Evolutionary conservation across 129 eudicot genomes (phyloP), one percentile per base, ranked within the genome.

Genomic region (Flaveria trinervia): DNA sequence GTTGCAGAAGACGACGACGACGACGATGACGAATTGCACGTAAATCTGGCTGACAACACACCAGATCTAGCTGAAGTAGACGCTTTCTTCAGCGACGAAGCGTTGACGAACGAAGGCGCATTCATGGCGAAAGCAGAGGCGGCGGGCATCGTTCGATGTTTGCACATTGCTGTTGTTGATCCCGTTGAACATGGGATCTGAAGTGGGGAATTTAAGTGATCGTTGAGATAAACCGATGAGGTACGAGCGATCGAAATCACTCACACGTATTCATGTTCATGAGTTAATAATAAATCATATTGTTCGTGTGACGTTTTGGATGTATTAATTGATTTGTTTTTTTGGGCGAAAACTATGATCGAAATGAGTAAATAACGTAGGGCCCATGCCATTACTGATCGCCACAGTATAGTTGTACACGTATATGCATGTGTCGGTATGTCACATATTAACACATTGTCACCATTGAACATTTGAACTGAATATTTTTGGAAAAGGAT

Each of bases 71-170:
- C 36, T 68, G 74, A 64, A 57, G 84, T 5, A 60, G 80, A 65
- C 8, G 85, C 73, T 54, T 83, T 83, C 85, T 86, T 84, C 39
- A 82, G 51, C 3, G 90, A 77, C 16, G 92, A 68, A 20, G 83
- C 84, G 72, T 72, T 76, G 30, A 79, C 44, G 64, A 86, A 71
- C 55, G 87, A 56, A 25, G 83, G 87, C 11, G 92, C 80, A 71
- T 88, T 67, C 73, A 74, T 66, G 68, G 84, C 84, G 54, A 80
- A 87, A 68, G 88, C 83, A 88, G 92, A 20, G 14, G 86, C 84
- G 17, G 92, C 84, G 80, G 97, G 87, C 96, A 92, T 92, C 85
- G 41, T 36, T 36, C 41, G 5, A 5, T 36, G 84, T 73, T 64
- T 25, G 22, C 79, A 30, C 51, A 51, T 22, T 59, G 33, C 15